Evolutionary conservation across 441 rosid genomes (phyloP), one percentile per base, ranked within the genome.

Genomic region (Capsella rubella): DNA sequence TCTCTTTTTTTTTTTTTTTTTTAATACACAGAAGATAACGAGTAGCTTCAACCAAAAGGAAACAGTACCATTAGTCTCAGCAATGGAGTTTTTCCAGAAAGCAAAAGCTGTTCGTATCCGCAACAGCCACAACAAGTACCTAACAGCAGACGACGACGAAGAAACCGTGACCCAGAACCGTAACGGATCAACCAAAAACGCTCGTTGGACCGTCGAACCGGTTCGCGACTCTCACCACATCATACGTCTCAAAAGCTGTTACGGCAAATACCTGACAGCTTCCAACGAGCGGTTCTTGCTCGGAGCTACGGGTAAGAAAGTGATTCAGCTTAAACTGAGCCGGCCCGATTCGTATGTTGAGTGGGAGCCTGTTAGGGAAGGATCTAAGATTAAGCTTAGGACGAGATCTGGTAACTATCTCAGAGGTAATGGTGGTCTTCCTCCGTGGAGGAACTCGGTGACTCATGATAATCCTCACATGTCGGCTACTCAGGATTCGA

Each of bases 401-500:
- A 90, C 95, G 4, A 82, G 97, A 2, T 79, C 84, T 68, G 97
- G 94, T 10, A 65, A 90, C 76, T 94, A 84, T 79, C 80, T 94
- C 80, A 82, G 98, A 53, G 98, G 86, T 15, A 94, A 94, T 35
- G 96, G 98, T 9, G 95, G 97, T 5, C 59, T 94, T 16, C 98
- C 98, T 16, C 98, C 97, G 8, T 94, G 95, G 95, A 80, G 97
- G 64, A 94, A 94, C 88, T 90, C 97, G 3, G 84, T 94, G 1
- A 94, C 98, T 8, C 97, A 94, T 66, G 98, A 94, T 70, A 83
- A 80, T 46, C 97, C 98, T 77, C 90, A 90, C 15, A 73, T 88
- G 75, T 86, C 88, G 67, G 77, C 95, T 25, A 90, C 97, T 25
- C 95, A 87, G 62, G 97, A 87, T 6, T 89, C 95, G 80, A 49